These are phyloP conservation scores for Acacia melanoxylon DNA, from an alignment of 306 rosid genomes.

Conservation along the genomic window DNA sequence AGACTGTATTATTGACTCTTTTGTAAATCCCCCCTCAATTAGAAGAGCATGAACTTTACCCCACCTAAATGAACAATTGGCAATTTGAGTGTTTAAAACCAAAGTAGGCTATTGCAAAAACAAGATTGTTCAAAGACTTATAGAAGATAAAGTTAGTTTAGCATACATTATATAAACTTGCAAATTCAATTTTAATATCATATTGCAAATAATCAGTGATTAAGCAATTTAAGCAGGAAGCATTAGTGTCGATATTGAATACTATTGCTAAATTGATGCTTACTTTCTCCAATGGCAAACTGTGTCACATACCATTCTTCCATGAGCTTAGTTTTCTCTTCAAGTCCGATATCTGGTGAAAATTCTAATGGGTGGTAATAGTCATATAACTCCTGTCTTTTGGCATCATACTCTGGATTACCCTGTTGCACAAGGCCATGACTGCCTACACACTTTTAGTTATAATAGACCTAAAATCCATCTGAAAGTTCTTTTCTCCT, in stretches of 20 bases:
- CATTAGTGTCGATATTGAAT: conserved; percentile 6
- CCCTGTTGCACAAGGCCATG: conserved; percentile 88
- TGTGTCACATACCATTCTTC: conserved; percentile 72
- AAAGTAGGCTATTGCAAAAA: not conserved
- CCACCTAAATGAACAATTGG: conserved; percentile 63
- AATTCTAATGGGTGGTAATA: conserved; percentile 90
- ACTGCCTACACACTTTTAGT: conserved; percentile 58
- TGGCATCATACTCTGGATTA: conserved; percentile 72
- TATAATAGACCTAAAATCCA: conserved; percentile 14
- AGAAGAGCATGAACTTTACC: conserved; percentile 79
- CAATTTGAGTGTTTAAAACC: not conserved
- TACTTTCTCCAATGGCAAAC: conserved; percentile 21
- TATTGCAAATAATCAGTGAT: not conserved
- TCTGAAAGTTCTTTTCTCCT: not conserved
- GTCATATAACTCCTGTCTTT: conserved; percentile 64
- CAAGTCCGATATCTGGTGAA: conserved; percentile 63
- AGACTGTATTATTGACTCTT: conserved; percentile 69
- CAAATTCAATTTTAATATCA: not conserved
- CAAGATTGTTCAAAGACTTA: not conserved
- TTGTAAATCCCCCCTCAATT: conserved; percentile 85
- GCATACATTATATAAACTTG: not conserved
- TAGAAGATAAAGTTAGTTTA: not conserved
- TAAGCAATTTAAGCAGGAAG: not conserved
- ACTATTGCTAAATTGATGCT: conserved; percentile 6
- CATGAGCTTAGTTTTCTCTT: conserved; percentile 91